Percentiles rank a stretch among this genome's conserved stretches.
These are phyloP conservation scores for Xerocomellus chrysenteron DNA, from an alignment of 768 basidiomycete genomes.

Conservation along the genomic window DNA sequence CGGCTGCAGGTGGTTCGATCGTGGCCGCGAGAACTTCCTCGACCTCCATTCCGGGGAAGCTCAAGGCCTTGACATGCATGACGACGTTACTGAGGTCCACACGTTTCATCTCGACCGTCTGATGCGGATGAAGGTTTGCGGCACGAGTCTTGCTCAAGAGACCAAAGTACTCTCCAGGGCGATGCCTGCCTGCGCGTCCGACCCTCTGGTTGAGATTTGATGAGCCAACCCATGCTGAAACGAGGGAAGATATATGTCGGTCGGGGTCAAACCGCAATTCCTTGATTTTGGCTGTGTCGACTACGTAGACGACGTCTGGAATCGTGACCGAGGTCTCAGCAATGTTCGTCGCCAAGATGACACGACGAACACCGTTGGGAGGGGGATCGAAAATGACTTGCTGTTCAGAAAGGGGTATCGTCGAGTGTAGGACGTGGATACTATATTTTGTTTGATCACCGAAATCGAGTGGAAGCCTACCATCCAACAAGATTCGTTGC, in stretches of 20 bases:
- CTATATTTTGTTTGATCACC: slow-evolving; percentile 53
- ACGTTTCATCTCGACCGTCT: slow-evolving; percentile 94
- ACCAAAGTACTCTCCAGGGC: slow-evolving; percentile 89
- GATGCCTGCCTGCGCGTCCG: slow-evolving; percentile 89
- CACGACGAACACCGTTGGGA: slow-evolving; percentile 68
- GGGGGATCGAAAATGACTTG: slow-evolving; percentile 88
- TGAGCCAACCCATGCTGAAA: slow-evolving; percentile 87
- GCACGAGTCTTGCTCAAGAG: slow-evolving; percentile 68
- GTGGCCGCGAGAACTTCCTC: slow-evolving; percentile 82
- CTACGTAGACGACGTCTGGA: slow-evolving; percentile 91
- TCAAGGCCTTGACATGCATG: slow-evolving; percentile 94
- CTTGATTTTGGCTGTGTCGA: slow-evolving; percentile 87
- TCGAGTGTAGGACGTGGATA: slow-evolving; percentile 86
- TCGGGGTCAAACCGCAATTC: slow-evolving; percentile 88
- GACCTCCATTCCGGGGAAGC: slow-evolving; percentile 81
- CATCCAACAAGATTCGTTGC: slow-evolving; percentile 58
- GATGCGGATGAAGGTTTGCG: slow-evolving; percentile 66
- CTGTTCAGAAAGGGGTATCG: slow-evolving; percentile 85
- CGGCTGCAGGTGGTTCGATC: slow-evolving; percentile 84
- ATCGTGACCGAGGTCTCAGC: slow-evolving; percentile 96
- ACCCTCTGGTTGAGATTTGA: slow-evolving; percentile 91
- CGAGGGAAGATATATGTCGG: slow-evolving; percentile 82
- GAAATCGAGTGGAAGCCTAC: slow-evolving; percentile 59
- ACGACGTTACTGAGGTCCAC: slow-evolving; percentile 88
- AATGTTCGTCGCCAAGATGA: slow-evolving; percentile 93